Evolutionary conservation across 2,329 filamentous ascomycete species (phyloP).

Genomic region (Myriosclerotinia curreyana): DNA sequence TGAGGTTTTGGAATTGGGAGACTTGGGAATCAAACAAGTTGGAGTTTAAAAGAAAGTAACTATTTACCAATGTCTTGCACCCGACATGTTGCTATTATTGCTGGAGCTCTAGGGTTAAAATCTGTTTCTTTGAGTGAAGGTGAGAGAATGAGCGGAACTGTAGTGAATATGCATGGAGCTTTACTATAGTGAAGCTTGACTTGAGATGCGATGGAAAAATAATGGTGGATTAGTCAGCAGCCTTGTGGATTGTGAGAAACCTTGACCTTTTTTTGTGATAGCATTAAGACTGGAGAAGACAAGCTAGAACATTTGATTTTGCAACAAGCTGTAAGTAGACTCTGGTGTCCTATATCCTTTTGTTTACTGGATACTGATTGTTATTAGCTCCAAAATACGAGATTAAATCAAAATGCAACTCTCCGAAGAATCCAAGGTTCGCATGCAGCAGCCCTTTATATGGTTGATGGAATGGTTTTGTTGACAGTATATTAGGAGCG

Average conservation of each 20-base stretch:
- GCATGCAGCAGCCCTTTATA: conserved; percentile 22
- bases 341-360: background rate
- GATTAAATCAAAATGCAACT: conserved; percentile 47
- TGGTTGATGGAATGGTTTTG: conserved; percentile 9
- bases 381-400: background rate
- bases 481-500: conserved; percentile 67
- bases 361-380: background rate
- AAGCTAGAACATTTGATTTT: conserved; percentile 10
- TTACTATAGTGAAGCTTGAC: conserved; percentile 22
- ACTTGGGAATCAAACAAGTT: conserved; percentile 5
- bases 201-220: conserved; percentile 24
- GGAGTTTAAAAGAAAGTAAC: background rate
- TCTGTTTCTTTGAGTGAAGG: background rate
- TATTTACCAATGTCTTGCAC: conserved; percentile 66
- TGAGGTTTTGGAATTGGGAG: background rate
- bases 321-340: conserved; percentile 18
- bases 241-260: conserved; percentile 18
- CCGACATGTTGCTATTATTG: conserved; percentile 40
- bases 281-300: conserved; percentile 4
- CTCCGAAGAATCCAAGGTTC: conserved; percentile 96
- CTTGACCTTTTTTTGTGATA: conserved; percentile 25
- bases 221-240: conserved; percentile 17
- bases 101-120: background rate
- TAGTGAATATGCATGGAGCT: conserved; percentile 7
- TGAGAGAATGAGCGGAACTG: background rate